Conservation (phyloP, 1,284 basidiomycete genomes). For the Neonothopanus nambi region DNA sequence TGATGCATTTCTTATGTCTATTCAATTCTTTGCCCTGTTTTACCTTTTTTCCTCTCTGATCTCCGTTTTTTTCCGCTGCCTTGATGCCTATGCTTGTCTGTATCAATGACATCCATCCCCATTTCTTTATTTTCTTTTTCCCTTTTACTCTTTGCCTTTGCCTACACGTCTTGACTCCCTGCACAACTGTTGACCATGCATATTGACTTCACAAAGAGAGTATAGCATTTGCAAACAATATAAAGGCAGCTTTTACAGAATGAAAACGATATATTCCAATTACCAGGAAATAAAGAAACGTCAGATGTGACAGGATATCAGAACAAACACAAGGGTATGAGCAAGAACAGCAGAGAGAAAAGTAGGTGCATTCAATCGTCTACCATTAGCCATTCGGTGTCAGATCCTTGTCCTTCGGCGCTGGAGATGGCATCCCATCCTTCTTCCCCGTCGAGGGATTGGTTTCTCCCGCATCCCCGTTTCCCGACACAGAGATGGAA, state of each 20-base stretch:
- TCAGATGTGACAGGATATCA: neutral
- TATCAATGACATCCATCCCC: conserved; percentile 15
- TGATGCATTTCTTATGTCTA: conserved; percentile 7
- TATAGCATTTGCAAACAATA: conserved; percentile 52
- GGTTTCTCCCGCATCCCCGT: conserved; percentile 59
- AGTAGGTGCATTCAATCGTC: conserved; percentile 40
- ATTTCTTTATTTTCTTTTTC: conserved; percentile 21
- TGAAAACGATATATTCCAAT: neutral
- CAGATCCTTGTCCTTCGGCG: conserved; percentile 69
- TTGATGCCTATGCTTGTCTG: conserved; percentile 11
- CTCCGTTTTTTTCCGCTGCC: conserved; percentile 2
- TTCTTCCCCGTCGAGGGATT: conserved; percentile 52
- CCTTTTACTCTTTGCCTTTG: conserved; percentile 12
- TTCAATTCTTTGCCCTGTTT: conserved; percentile 19
- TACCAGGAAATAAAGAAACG: conserved; percentile 18
- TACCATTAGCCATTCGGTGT: conserved; percentile 85
- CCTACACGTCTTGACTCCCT: conserved; percentile 18
- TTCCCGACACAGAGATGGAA: conserved; percentile 57
- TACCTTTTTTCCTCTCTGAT: conserved; percentile 16
- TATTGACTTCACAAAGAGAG: conserved; percentile 16
- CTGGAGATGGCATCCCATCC: conserved; percentile 73
- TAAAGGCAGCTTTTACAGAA: conserved; percentile 25
- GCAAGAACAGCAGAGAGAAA: neutral
- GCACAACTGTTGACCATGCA: too few species aligned
- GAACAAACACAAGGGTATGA: neutral